Evolutionary conservation across 1,139 yeast species (phyloP).

Genomic region (Candida sanyaensis): DNA sequence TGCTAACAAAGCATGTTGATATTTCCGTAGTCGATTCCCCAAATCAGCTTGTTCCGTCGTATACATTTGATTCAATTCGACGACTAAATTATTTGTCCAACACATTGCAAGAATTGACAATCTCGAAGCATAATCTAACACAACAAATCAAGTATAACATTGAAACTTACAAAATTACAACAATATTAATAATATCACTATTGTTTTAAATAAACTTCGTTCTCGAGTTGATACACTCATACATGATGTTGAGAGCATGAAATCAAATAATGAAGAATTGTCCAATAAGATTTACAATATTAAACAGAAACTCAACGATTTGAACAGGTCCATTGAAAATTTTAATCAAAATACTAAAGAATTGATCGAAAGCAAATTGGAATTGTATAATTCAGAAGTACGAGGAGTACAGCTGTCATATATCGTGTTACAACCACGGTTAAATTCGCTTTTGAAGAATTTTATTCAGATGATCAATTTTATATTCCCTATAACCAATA

Average conservation of each 20-base stretch:
- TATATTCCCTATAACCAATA: constrained; percentile 29
- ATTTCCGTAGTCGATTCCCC: background rate
- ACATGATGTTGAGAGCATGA: constrained; percentile 22
- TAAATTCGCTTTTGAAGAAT: constrained; percentile 20
- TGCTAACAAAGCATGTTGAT: constrained; percentile 5
- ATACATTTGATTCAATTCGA: constrained; percentile 38
- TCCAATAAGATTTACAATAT: constrained; percentile 26
- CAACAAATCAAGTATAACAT: constrained; percentile 19
- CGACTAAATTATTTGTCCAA: constrained; percentile 30
- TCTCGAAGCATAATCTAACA: constrained; percentile 20
- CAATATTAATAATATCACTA: constrained; percentile 16
- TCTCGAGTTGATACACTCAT: constrained; percentile 16
- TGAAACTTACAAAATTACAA: constrained; percentile 13
- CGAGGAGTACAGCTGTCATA: constrained; percentile 29
- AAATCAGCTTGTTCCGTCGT: constrained; percentile 21
- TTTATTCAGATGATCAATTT: constrained; percentile 23
- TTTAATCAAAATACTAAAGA: constrained; percentile 17
- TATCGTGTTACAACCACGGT: constrained; percentile 23
- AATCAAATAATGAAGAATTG: constrained; percentile 26
- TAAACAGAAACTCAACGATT: constrained; percentile 26
- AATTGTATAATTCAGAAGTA: constrained; percentile 29
- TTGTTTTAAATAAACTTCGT: constrained; percentile 13
- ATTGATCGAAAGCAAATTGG: constrained; percentile 26
- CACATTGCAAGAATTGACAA: constrained; percentile 33
- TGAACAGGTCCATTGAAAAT: constrained; percentile 20